Percentiles rank a stretch among this genome's conserved stretches.
phyloP scores from a whole-genome alignment of 805 yeast species.

The Henningerozyma blattae region DNA sequence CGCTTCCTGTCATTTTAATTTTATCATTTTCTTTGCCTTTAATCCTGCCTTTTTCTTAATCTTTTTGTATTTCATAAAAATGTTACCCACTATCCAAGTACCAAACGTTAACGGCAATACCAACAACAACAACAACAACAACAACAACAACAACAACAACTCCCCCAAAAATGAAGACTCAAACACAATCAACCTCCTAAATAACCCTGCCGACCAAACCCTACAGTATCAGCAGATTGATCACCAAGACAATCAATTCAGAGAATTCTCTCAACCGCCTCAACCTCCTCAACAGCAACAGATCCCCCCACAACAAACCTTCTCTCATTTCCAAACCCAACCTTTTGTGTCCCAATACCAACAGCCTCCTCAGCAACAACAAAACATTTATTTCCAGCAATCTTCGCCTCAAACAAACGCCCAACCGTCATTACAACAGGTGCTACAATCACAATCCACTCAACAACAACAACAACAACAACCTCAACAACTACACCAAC shows the following conservation, averaged over 20 bases:
- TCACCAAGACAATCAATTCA: slow-evolving; percentile 9
- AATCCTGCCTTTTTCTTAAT: too few relatives aligned
- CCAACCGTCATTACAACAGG: slow-evolving; percentile 2
- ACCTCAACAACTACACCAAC: slow-evolving; percentile 4
- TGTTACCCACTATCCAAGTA: not conserved
- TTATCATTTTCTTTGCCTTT: too few relatives aligned
- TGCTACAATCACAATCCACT: slow-evolving; percentile 4
- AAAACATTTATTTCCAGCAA: too few relatives aligned
- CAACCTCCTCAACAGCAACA: slow-evolving; percentile 1
- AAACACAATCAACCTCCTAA: slow-evolving; percentile 4
- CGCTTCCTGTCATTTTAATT: too few relatives aligned
- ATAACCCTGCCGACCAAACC: slow-evolving; percentile 11
- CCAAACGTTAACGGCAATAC: slow-evolving; percentile 3
- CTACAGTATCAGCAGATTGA: slow-evolving; percentile 17
- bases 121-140: slow-evolving; percentile 3
- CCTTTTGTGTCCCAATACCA: slow-evolving; percentile 7
- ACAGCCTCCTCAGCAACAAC: slow-evolving; percentile 7
- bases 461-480: slow-evolving; percentile 8
- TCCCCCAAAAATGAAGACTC: not conserved
- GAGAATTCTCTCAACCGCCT: slow-evolving; percentile 3
- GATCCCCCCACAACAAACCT: slow-evolving; percentile 5
- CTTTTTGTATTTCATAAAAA: too few relatives aligned
- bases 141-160: not conserved
- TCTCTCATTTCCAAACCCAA: slow-evolving; percentile 11
- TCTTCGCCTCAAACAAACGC: slow-evolving; percentile 5